Percentiles rank a stretch among this genome's conserved stretches.
phyloP scores from a whole-genome alignment of 176 grass and related monocot species.

The Stipa capillata region DNA sequence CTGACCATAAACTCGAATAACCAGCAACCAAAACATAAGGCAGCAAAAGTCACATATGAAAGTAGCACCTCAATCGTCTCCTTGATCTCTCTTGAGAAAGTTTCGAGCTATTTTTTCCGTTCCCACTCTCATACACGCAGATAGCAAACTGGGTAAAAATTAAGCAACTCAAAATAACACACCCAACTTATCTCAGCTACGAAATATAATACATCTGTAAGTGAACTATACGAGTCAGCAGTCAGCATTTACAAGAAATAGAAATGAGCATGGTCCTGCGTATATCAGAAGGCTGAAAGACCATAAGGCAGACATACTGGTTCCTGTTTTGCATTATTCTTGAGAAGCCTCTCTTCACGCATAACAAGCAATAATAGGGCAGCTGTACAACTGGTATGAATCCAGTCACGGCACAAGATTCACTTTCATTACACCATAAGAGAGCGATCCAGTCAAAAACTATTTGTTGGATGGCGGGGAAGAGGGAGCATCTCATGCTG shows the following conservation, averaged over 20 bases:
- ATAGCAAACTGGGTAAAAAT: background rate
- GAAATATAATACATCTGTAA: background rate
- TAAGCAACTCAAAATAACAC: background rate
- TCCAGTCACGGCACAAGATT: background rate
- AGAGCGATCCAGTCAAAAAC: background rate
- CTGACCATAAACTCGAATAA: too few relatives aligned
- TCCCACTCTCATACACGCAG: too few relatives aligned
- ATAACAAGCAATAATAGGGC: background rate
- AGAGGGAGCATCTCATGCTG: background rate
- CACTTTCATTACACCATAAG: background rate
- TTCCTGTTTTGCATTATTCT: background rate
- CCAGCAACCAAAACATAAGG: too few relatives aligned
- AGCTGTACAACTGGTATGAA: constrained; percentile 25
- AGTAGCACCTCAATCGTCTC: too few relatives aligned
- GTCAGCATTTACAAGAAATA: background rate
- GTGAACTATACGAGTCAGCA: background rate
- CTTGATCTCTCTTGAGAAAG: too few relatives aligned
- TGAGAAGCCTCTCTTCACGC: background rate
- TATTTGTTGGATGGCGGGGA: background rate
- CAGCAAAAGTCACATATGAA: too few relatives aligned
- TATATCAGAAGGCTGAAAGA: background rate
- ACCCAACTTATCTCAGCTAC: background rate
- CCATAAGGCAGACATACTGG: background rate
- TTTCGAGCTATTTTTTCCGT: too few relatives aligned
- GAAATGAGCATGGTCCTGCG: background rate